phyloP scores from a whole-genome alignment of 306 rosid genomes.

The Sphenostylis stenocarpa region DNA sequence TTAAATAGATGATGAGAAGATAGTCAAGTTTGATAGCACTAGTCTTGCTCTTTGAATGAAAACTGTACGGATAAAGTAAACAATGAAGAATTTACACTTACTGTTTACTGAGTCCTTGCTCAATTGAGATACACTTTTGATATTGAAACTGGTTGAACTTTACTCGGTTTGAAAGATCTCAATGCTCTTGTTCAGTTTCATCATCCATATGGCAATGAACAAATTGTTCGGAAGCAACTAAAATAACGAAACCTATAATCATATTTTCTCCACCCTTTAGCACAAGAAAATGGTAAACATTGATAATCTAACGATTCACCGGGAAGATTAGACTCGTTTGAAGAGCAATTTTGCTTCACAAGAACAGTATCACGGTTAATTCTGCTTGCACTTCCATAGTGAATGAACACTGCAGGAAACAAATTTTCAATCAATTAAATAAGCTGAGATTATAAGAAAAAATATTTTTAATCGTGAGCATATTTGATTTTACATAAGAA shows the following conservation, averaged over 20 bases:
- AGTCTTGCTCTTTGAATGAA: neutral
- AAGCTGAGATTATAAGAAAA: too few species aligned
- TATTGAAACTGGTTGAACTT: conserved; percentile 26
- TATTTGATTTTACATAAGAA: too few species aligned
- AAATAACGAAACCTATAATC: too few species aligned
- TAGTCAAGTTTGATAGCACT: neutral
- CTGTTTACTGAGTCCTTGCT: neutral
- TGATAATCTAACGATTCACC: neutral
- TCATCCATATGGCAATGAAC: conserved; percentile 1
- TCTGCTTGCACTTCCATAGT: neutral
- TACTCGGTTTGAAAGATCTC: neutral
- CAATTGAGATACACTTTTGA: neutral
- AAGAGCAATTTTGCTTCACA: neutral
- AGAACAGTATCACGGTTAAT: neutral
- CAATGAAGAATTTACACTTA: too few species aligned
- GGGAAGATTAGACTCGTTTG: neutral
- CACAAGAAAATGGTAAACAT: neutral
- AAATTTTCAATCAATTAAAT: neutral
- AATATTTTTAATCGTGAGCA: too few species aligned
- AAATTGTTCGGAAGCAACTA: neutral
- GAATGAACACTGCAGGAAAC: neutral
- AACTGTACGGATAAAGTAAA: neutral
- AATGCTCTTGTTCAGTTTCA: conserved; percentile 14
- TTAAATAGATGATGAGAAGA: neutral
- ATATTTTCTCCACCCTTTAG: neutral